Conservation (phyloP, 805 yeast genomes). For the Lipomyces sp. region DNA sequence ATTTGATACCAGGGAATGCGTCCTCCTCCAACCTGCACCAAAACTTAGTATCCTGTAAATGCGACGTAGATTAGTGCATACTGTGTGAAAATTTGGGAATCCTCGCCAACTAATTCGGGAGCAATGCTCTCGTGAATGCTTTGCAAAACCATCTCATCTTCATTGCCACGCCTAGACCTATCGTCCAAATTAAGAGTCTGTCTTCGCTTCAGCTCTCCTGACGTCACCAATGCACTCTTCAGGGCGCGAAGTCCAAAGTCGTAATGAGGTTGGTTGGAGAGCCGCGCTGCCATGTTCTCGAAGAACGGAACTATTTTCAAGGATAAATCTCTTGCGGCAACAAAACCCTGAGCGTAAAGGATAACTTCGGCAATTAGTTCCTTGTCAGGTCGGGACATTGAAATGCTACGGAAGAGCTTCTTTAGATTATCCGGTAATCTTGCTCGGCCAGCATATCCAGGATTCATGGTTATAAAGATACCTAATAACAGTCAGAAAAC, state of each 20-base stretch:
- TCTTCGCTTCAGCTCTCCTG: constrained; percentile 55
- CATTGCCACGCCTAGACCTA: background rate
- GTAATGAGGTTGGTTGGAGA: constrained; percentile 71
- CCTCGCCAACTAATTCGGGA: constrained; percentile 68
- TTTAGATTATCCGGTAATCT: constrained; percentile 84
- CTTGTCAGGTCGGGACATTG: constrained; percentile 74
- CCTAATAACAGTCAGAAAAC: constrained; percentile 49
- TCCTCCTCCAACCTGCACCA: constrained; percentile 33
- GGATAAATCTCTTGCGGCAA: constrained; percentile 53
- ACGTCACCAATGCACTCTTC: constrained; percentile 65
- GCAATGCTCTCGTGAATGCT: constrained; percentile 65
- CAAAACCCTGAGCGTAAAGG: constrained; percentile 74
- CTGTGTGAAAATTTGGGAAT: constrained; percentile 51
- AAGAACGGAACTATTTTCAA: constrained; percentile 61
- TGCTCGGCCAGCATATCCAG: constrained; percentile 82
- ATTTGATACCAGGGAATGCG: constrained; percentile 34
- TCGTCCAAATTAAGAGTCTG: constrained; percentile 17
- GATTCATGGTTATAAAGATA: constrained; percentile 88
- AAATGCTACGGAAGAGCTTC: constrained; percentile 73
- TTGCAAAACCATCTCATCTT: constrained; percentile 48
- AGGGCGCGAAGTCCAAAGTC: constrained; percentile 89
- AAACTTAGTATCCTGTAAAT: background rate
- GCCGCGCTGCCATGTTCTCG: constrained; percentile 46
- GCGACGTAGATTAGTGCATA: background rate
- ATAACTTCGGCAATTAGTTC: constrained; percentile 70